These are phyloP conservation scores for Boletus sp. DNA, from an alignment of 1,284 basidiomycete genomes.

Conservation along the genomic window DNA sequence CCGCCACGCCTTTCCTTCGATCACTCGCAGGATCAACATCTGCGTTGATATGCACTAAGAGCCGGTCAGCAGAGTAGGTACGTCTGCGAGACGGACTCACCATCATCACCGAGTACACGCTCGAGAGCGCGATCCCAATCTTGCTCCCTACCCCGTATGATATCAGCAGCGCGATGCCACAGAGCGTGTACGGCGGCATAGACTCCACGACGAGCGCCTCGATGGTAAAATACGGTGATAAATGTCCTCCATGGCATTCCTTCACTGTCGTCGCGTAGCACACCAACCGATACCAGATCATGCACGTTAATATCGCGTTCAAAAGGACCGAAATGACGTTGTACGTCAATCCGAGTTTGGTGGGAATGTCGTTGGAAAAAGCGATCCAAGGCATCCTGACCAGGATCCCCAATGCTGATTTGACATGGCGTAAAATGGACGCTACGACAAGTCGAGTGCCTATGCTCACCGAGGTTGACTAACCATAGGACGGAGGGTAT, in stretches of 20 bases:
- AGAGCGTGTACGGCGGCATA: constrained; percentile 20
- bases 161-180: constrained; percentile 15
- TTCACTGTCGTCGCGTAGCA: neutral
- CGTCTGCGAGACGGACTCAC: neutral
- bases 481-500: constrained; percentile 22
- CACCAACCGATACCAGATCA: constrained; percentile 23
- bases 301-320: constrained; percentile 10
- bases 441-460: neutral
- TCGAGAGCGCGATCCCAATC: constrained; percentile 7
- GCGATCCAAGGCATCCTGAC: neutral
- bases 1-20: constrained; percentile 1
- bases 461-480: constrained; percentile 16
- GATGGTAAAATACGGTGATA: constrained; percentile 7
- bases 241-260: constrained; percentile 3
- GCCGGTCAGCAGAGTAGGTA: neutral
- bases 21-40: constrained; percentile 10
- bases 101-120: constrained; percentile 13
- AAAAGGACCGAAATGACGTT: constrained; percentile 12
- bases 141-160: constrained; percentile 1
- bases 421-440: neutral
- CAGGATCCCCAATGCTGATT: constrained; percentile 20
- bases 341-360: constrained; percentile 15
- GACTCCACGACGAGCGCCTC: constrained; percentile 16
- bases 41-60: constrained; percentile 5
- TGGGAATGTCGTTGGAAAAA: constrained; percentile 3